Conservation (phyloP, 805 yeast genomes). For the Candida silvicultrix region DNA sequence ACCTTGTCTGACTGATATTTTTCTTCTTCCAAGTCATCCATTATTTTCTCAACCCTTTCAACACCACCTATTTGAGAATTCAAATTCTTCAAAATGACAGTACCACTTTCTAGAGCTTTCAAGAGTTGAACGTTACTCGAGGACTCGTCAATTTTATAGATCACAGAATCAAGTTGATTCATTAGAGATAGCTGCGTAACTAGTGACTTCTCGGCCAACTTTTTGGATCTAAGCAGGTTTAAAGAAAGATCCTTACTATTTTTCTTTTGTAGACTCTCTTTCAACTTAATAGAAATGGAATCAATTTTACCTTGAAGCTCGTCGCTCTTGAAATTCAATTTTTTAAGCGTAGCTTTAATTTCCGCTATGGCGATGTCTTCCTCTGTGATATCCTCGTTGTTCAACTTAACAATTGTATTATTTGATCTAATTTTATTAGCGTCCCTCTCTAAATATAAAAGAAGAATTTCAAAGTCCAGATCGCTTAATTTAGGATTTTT, state of each 20-base stretch:
- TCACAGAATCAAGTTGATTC: conserved; percentile 31
- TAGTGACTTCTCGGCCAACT: conserved; percentile 29
- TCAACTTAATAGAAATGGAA: conserved; percentile 10
- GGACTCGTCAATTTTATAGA: conserved; percentile 37
- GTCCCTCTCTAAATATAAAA: conserved; percentile 18
- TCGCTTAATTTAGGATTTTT: conserved; percentile 4
- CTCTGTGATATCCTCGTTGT: conserved; percentile 22
- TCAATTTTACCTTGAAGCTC: conserved; percentile 17
- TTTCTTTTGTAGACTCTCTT: conserved; percentile 12
- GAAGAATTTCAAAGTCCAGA: conserved; percentile 15
- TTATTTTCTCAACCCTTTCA: conserved; percentile 34
- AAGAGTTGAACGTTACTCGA: conserved; percentile 32
- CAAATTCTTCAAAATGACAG: conserved; percentile 28
- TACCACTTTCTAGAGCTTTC: conserved; percentile 30
- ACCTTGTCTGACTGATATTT: conserved; percentile 31
- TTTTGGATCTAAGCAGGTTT: conserved; percentile 28
- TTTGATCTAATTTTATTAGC: conserved; percentile 6
- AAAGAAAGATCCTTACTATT: conserved; percentile 24
- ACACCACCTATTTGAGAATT: conserved; percentile 36
- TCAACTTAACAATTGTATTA: conserved; percentile 16
- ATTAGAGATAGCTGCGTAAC: conserved; percentile 25
- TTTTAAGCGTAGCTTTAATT: conserved; percentile 22
- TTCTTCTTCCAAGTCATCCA: conserved; percentile 35
- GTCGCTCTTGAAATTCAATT: conserved; percentile 15
- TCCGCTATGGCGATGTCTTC: conserved; percentile 27